Evolutionary conservation across 2,329 filamentous ascomycete genomes (phyloP).

Genomic region (Colletotrichum orbiculare): DNA sequence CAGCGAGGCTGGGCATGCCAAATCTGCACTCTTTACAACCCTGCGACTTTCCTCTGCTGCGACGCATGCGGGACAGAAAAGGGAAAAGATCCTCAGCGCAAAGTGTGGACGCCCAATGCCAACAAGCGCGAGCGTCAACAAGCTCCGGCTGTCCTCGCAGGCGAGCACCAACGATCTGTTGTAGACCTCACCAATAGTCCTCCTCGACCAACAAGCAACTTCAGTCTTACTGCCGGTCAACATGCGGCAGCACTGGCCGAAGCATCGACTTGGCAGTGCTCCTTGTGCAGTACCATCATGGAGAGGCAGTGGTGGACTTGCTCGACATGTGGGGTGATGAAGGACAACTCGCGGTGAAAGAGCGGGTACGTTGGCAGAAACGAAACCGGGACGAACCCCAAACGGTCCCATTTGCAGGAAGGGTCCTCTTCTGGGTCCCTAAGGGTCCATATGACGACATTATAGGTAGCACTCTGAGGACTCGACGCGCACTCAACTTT

Average conservation of each 20-base stretch:
- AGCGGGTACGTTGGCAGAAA: conserved; percentile 25
- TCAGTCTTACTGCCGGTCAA: conserved; percentile 24
- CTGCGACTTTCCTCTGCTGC: conserved; percentile 61
- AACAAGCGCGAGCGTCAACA: conserved; percentile 38
- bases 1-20: conserved; percentile 61
- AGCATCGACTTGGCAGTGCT: conserved; percentile 61
- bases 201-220: conserved; percentile 37
- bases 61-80: conserved; percentile 61
- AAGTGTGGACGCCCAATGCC: conserved; percentile 39
- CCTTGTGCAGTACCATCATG: conserved; percentile 62
- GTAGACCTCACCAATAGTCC: conserved; percentile 51
- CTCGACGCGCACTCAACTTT: neutral
- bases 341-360: conserved; percentile 55
- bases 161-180: neutral
- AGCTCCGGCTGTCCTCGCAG: conserved; percentile 34
- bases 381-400: conserved; percentile 11
- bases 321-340: conserved; percentile 64
- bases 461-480: conserved; percentile 19
- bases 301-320: conserved; percentile 69
- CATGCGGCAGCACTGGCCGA: conserved; percentile 37
- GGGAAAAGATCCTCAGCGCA: conserved; percentile 37
- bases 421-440: conserved; percentile 13
- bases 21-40: conserved; percentile 69
- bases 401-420: conserved; percentile 3
- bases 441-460: conserved; percentile 36